Evolutionary conservation across 768 basidiomycete species (phyloP).

Genomic region (Harrya chromipes): DNA sequence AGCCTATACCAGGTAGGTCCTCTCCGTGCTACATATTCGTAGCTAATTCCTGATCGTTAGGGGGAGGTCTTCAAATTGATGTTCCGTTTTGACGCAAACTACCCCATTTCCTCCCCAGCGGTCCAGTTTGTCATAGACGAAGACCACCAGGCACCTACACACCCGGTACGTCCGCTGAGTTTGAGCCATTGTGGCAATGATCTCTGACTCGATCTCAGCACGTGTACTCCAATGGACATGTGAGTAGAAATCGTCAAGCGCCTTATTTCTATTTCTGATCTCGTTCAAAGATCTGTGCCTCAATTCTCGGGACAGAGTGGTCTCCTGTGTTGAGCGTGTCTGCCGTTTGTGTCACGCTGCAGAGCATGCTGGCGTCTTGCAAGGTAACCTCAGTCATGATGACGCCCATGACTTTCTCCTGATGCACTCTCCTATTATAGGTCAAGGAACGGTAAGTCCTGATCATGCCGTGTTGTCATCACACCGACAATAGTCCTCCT

Average conservation of each 20-base stretch:
- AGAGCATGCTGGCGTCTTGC: constrained; percentile 92
- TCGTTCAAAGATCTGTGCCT: constrained; percentile 71
- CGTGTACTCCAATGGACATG: constrained; percentile 86
- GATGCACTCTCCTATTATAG: constrained; percentile 26
- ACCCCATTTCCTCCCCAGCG: constrained; percentile 85
- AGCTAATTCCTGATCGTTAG: constrained; percentile 37
- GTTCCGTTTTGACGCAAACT: constrained; percentile 78
- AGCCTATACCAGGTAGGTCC: constrained; percentile 64
- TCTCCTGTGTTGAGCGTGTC: constrained; percentile 83
- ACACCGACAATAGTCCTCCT: constrained; percentile 3
- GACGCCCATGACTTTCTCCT: neutral
- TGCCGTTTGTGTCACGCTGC: constrained; percentile 79
- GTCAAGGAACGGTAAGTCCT: constrained; percentile 60
- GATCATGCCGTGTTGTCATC: neutral
- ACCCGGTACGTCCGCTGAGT: constrained; percentile 56
- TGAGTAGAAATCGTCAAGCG: constrained; percentile 32
- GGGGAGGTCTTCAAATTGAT: constrained; percentile 74
- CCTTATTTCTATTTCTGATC: constrained; percentile 15
- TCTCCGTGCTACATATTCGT: neutral
- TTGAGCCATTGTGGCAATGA: neutral
- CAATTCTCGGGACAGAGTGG: constrained; percentile 88
- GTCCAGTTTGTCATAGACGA: constrained; percentile 80
- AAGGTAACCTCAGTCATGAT: constrained; percentile 49
- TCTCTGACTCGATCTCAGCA: constrained; percentile 46
- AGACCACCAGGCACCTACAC: constrained; percentile 63